Evolutionary conservation across 2,329 filamentous ascomycete species (phyloP), one percentile per base, ranked within the genome.

Genomic region (Fusarium hostae): DNA sequence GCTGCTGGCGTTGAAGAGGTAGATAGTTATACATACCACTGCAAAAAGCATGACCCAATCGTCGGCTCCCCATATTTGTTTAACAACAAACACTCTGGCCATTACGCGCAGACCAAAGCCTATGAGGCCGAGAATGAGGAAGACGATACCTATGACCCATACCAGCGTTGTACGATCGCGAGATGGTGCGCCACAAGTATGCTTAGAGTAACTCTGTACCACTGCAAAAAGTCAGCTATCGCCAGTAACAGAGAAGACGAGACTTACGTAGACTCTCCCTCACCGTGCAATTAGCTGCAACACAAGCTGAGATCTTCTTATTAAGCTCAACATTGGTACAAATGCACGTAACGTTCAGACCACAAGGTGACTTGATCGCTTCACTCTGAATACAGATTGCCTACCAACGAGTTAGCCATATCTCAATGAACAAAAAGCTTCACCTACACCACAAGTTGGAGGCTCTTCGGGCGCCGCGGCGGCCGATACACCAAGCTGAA

Each of bases 401-500:
- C 66, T 68, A 22, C 9, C 0, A 10, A 30, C 8, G 13, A 26
- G 26, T 68, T 18, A 68, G 63, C 20, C 4, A 52, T 15, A 24
- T 37, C 39, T 43, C 30, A 0, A 20, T 1, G 35, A 26, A 5
- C 7, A 6, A 39, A 10, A 51, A 58, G 28, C 6, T 34, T 22
- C 7, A 41, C 66, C 26, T 32, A 68, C 66, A 48, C 63, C 69
- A 61, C 71, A 73, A 24, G 44, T 51, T 9, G 71, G 71, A 51
- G 68, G 68, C 35, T 55, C 50, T n/a, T 48, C 48, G 9, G 63
- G 41, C n/a, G 44, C 37, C n/a, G 57, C 60, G 22, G 58, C 62
- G 50, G 71, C 71, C 62, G 41, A 59, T 13, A 45, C 65, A 11
- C 68, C 68, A 47, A 52, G 39, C 57, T 72, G 71, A 18, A 72